Evolutionary conservation across 108 stramenopile genomes (phyloP), one percentile per base, ranked within the genome.

Genomic region (Conticribra weissflogii): DNA sequence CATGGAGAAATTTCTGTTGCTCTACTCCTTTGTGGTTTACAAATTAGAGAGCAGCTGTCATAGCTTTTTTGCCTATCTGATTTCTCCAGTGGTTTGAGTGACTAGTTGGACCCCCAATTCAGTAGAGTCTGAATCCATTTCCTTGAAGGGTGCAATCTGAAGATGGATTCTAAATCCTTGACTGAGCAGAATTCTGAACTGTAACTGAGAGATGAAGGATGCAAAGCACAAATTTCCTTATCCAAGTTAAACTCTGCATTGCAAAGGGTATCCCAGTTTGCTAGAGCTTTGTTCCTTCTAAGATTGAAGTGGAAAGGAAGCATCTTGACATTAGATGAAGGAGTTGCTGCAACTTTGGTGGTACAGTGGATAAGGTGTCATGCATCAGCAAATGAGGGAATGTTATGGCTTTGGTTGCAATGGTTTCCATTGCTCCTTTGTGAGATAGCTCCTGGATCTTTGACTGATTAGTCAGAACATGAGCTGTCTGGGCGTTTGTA

Each of bases 151-250:
- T 72, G 72, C 9, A 21, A 3, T 27, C 15, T 2, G 3, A 63
- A 28, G 27, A 72, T 47, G 25, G 71, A 62, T 21, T 63, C 71
- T 17, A 72, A 55, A 18, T 12, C 33, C 0, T 2, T 16, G 0
- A 28, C 25, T 18, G 50, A n/a, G 2, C 54, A 14, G 63, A 72
- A 72, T 33, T 72, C 52, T 18, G 71, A 72, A 2, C 71, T 62
- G 46, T 72, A 72, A 8, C 36, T 33, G 3, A 72, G 45, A 46
- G 62, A 62, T n/a, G 52, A 28, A 49, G 31, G 17, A 7, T 53
- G 9, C 18, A 15, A 2, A 30, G 3, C 1, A 48, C 32, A 16
- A 72, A 32, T 3, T 50, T 62, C 31, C 24, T 1, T 1, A 46
- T 15, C 14, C 63, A 18, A 30, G 49, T 18, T 23, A 23, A 54